Percentiles rank a stretch among this genome's conserved stretches.
These are phyloP conservation scores for Magnolia kwangsiensis DNA, from an alignment of 164 flowering plant species.

Conservation along the genomic window DNA sequence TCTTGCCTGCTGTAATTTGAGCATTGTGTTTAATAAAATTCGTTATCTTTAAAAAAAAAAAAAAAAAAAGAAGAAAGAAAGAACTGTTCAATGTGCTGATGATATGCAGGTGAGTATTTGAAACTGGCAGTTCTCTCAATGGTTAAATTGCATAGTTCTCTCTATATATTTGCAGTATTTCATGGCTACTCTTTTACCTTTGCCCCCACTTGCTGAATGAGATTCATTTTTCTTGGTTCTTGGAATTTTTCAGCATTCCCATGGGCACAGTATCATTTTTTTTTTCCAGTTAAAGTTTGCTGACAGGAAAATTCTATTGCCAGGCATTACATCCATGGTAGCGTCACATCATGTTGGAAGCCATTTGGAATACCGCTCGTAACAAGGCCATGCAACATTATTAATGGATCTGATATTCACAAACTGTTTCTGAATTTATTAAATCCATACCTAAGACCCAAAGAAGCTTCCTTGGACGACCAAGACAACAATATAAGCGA, in stretches of 20 bases:
- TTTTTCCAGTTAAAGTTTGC: constrained; percentile 1
- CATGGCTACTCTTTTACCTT: too few species aligned
- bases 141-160: too few species aligned
- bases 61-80: too few species aligned
- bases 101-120: too few species aligned
- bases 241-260: neutral
- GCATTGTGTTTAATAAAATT: too few species aligned
- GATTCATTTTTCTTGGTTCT: neutral
- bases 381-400: constrained; percentile 31
- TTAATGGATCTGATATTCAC: constrained; percentile 54
- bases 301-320: constrained; percentile 12
- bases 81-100: too few species aligned
- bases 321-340: constrained; percentile 56
- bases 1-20: too few species aligned
- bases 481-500: constrained; percentile 20
- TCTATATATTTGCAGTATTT: too few species aligned
- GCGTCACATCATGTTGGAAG: constrained; percentile 42
- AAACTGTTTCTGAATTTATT: constrained; percentile 51
- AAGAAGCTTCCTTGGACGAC: constrained; percentile 24
- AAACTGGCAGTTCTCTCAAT: too few species aligned
- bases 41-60: too few species aligned
- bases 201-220: too few species aligned
- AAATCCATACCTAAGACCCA: constrained; percentile 37
- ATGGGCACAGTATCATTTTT: neutral
- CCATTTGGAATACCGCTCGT: constrained; percentile 80